Conservation (phyloP, 78 protist genomes). For the Dictyostelium purpureum region DNA sequence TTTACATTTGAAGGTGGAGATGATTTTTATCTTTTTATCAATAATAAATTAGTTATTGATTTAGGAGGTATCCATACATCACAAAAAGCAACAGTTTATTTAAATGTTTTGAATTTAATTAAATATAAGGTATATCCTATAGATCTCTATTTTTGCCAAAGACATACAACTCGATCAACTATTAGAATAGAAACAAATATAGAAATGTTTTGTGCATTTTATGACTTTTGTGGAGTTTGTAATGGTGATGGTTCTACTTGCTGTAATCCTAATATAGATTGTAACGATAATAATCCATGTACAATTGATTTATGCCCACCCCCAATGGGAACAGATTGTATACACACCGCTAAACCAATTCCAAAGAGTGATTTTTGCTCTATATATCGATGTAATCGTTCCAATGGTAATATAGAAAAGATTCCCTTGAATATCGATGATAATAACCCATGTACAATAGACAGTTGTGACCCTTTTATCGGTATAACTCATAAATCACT, state of each 20-base stretch:
- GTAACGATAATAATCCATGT: background rate
- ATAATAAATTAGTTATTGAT: conserved; percentile 42
- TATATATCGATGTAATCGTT: background rate
- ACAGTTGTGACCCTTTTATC: background rate
- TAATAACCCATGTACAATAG: conserved; percentile 11
- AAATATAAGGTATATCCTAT: background rate
- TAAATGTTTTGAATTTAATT: background rate
- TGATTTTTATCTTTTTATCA: conserved; percentile 60
- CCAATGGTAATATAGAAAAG: background rate
- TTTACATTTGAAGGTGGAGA: conserved; percentile 67
- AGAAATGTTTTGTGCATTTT: background rate
- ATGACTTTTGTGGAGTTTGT: conserved; percentile 25
- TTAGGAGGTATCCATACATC: conserved; percentile 55
- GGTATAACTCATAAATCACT: background rate
- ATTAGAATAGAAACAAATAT: background rate
- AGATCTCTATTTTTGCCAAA: conserved; percentile 13
- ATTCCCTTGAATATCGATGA: background rate
- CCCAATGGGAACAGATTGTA: background rate
- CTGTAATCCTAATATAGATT: background rate
- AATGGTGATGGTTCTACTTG: conserved; percentile 4
- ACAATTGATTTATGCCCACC: background rate
- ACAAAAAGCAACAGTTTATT: background rate
- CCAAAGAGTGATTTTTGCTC: background rate
- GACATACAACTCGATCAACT: conserved; percentile 5
- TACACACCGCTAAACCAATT: background rate